A percentile compares a stretch with the other conserved stretches of the same genome.
phyloP scores from a whole-genome alignment of 257 asterid genomes.

The Misopates orontium region DNA sequence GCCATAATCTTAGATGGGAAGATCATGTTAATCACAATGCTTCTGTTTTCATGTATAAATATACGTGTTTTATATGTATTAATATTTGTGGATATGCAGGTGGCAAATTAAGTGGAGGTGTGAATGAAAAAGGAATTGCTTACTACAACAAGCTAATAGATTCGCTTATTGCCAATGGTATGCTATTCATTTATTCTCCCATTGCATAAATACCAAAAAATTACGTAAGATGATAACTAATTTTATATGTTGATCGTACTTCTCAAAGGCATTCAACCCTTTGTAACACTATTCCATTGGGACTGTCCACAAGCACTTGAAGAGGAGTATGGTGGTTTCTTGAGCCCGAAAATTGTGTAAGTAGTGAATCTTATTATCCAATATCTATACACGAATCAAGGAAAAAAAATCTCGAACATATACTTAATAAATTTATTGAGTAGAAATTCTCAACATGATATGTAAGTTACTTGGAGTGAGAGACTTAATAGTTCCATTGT shows the following conservation, averaged over 20 bases:
- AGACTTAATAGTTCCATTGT: no score
- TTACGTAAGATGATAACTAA: no score
- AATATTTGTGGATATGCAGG: slow-evolving; percentile 8
- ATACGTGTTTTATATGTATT: no score
- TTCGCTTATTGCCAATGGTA: slow-evolving; percentile 21
- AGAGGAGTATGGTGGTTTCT: slow-evolving; percentile 36
- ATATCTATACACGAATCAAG: neutral
- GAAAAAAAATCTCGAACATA: no score
- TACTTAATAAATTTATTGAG: no score
- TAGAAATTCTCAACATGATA: no score
- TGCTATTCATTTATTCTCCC: neutral
- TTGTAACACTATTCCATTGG: slow-evolving; percentile 45
- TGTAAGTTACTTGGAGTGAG: no score
- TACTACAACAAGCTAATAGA: slow-evolving; percentile 28
- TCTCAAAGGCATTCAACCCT: slow-evolving; percentile 29
- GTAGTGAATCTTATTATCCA: no score
- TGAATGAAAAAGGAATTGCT: slow-evolving; percentile 27
- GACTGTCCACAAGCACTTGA: slow-evolving; percentile 45
- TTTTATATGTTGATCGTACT: no score
- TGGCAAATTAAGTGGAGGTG: slow-evolving; percentile 29
- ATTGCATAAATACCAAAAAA: neutral
- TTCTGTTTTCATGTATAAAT: no score
- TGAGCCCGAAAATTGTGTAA: slow-evolving; percentile 37
- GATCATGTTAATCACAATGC: no score
- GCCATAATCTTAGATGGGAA: no score